phyloP scores from a whole-genome alignment of 805 yeast genomes.

The Yamadazyma kitorensis region DNA sequence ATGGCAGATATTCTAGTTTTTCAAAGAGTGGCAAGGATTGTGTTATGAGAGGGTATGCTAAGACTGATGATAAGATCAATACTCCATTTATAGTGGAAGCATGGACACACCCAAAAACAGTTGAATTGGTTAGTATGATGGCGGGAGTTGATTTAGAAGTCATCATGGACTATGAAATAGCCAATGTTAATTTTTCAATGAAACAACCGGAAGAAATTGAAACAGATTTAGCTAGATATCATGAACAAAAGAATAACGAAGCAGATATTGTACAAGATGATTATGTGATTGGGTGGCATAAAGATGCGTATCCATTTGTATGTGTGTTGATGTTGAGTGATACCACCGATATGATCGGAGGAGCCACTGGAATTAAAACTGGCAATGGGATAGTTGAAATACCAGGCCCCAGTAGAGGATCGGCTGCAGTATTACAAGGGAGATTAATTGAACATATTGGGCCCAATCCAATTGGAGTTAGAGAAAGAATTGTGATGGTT shows the following conservation, averaged over 20 bases:
- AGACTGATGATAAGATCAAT: too few species aligned
- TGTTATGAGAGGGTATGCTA: constrained; percentile 21
- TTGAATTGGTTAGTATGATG: constrained; percentile 17
- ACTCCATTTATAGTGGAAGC: constrained; percentile 20
- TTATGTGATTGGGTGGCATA: constrained; percentile 11
- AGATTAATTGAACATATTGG: constrained; percentile 19
- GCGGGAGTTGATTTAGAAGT: constrained; percentile 20
- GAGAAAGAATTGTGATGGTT: constrained; percentile 41
- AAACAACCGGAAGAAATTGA: too few species aligned
- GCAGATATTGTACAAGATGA: constrained; percentile 1
- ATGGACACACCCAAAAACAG: constrained; percentile 21
- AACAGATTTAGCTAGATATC: constrained; percentile 7
- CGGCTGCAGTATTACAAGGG: constrained; percentile 17
- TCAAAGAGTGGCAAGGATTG: constrained; percentile 21
- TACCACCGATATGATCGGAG: constrained; percentile 8
- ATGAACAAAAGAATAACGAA: constrained; percentile 3
- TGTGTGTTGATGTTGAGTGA: constrained; percentile 10
- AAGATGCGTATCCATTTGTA: constrained; percentile 8
- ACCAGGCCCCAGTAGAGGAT: constrained; percentile 15
- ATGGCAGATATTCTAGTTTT: constrained; percentile 20
- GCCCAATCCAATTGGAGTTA: constrained; percentile 18
- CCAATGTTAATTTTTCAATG: constrained; percentile 22
- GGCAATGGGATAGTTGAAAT: constrained; percentile 11
- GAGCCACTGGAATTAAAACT: constrained; percentile 9
- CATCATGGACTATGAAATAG: constrained; percentile 16